phyloP scores from a whole-genome alignment of 1,284 basidiomycete species.

The Singerocomus rubriflavus region DNA sequence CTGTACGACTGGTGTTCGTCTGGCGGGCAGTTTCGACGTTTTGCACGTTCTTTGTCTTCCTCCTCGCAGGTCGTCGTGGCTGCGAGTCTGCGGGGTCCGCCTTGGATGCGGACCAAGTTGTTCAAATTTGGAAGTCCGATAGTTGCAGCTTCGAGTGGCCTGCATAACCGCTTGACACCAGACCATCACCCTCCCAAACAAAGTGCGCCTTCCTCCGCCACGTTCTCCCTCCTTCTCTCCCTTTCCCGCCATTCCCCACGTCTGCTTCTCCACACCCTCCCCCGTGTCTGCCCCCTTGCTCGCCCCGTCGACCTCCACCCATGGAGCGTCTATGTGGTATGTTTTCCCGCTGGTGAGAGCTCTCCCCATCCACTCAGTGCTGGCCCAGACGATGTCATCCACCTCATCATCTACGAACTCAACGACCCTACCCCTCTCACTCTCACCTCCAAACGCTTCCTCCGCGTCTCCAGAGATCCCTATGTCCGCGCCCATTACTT shows the following conservation, averaged over 20 bases:
- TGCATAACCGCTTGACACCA: constrained; percentile 33
- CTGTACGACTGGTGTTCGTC: constrained; percentile 3
- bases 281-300: neutral
- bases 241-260: neutral
- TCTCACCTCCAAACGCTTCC: constrained; percentile 53
- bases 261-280: neutral
- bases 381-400: constrained; percentile 64
- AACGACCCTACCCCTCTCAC: constrained; percentile 59
- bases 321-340: constrained; percentile 66
- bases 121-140: constrained; percentile 43
- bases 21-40: neutral
- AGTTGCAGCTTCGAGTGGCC: constrained; percentile 27
- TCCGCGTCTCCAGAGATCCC: constrained; percentile 64
- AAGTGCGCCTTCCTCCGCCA: constrained; percentile 16
- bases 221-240: neutral
- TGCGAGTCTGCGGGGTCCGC: constrained; percentile 33
- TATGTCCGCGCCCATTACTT: constrained; percentile 75
- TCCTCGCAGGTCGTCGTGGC: constrained; percentile 15
- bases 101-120: constrained; percentile 25
- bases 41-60: neutral
- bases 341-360: constrained; percentile 30
- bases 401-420: constrained; percentile 69
- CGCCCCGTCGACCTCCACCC: constrained; percentile 9
- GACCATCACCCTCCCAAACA: constrained; percentile 37
- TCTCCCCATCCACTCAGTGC: constrained; percentile 15